Base-by-base conservation (phyloP, 1,284 basidiomycete genomes). In the Bjerkandera adusta region DNA sequence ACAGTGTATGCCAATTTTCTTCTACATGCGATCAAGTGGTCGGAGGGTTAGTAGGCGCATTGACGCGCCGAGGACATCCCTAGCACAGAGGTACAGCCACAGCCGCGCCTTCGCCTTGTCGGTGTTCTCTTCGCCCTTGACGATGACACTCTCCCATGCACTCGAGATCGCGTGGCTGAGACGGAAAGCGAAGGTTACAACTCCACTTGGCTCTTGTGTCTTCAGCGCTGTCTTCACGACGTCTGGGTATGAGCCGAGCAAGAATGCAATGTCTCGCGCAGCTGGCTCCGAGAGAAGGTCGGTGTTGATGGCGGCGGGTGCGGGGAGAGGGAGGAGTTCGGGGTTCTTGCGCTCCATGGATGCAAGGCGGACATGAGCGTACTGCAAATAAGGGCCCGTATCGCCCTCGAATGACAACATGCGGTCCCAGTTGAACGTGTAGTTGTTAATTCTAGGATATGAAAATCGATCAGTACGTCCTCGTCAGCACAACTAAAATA, bases 341-440 rank as follows among this genome's bases (percentile, higher is more conserved):
- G 92, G 92, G 68, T 95, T 95, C 69, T 96, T 97, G 50, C 96
- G 90, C 61, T 86, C 86, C 62, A 98, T 90, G 3, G 94, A 97
- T 45, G 88, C 85, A 30, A 99, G 76, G 27, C 96, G 89, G 57
- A 96, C 95, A 70, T 98, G 96, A 4, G 95, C 93, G 68, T 98
- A 98, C 74, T 96, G 94, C 34, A 97, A 81, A 69, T 95, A 96
- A 0, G 92, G 90, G 21, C 93, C 96, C 1, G 96, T 98, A 69
- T 98, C 96, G 39, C 96, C 96, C 67, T 97, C 93, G 65, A 97
- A 98, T 26, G 90, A 92, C 45, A 91, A 83, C 90, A 97, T 97
- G 43, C 95, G 84, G 55, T 89, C 83, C 85, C 92, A 95, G 68
- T 95, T 89, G 71, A 97, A 98, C 12, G 78, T 85, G 71, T 99